Conservation (phyloP, 2,329 filamentous ascomycete genomes). For the Xylariaceae sp. region DNA sequence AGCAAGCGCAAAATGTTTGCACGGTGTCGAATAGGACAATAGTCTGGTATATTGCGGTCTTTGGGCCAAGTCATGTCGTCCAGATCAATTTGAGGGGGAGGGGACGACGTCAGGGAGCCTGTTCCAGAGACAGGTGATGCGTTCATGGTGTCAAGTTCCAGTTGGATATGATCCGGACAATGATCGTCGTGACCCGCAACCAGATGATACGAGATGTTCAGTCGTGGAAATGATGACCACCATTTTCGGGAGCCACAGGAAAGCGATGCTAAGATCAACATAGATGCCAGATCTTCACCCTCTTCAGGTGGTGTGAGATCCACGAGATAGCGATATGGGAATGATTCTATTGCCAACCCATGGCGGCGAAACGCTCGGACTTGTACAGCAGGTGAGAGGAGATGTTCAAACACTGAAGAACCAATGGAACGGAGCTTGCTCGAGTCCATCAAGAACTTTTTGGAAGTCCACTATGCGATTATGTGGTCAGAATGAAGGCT, state of each 20-base stretch:
- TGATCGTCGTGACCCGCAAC: conserved; percentile 36
- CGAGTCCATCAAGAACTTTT: conserved; percentile 41
- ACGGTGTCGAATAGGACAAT: conserved; percentile 60
- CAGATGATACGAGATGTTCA: conserved; percentile 31
- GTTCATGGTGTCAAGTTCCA: too few relatives aligned
- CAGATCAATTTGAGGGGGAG: too few relatives aligned
- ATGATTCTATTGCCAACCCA: conserved; percentile 15
- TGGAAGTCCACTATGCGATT: conserved; percentile 22
- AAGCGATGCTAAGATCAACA: conserved; percentile 55
- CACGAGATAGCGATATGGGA: conserved; percentile 45
- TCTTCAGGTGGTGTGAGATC: conserved; percentile 60
- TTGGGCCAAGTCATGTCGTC: not conserved
- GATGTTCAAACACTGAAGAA: conserved; percentile 42
- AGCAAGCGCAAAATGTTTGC: conserved; percentile 61
- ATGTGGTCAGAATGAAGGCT: not conserved
- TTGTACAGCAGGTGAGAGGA: conserved; percentile 40
- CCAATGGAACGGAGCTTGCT: conserved; percentile 41
- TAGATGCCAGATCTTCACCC: conserved; percentile 58
- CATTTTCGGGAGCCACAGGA: conserved; percentile 52
- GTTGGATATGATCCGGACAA: conserved; percentile 7
- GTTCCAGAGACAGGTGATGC: too few relatives aligned
- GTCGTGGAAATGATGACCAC: conserved; percentile 39
- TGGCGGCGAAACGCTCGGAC: conserved; percentile 34
- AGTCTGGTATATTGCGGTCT: conserved; percentile 45
- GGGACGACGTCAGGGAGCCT: too few relatives aligned